Conservation (phyloP, 371 early-diverging fungal species). For the Encephalitozoon intestinalis region DNA sequence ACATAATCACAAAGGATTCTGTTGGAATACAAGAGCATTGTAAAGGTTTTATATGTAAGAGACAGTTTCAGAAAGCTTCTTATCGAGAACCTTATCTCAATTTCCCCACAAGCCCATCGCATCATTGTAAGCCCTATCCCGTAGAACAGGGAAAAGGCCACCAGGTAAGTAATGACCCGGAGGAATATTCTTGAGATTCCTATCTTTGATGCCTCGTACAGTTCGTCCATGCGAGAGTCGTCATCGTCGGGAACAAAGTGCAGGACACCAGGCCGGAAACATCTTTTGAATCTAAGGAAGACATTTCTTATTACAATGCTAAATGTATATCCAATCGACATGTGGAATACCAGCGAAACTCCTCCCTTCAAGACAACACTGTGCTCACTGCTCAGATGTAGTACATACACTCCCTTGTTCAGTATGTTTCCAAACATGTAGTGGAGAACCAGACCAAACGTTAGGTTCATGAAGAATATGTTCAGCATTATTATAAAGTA, state of each 20-base stretch:
- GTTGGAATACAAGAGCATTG: not conserved
- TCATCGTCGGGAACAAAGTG: slow-evolving; percentile 3
- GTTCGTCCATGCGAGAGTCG: slow-evolving; percentile 1
- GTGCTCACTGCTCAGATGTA: not conserved
- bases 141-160: not conserved
- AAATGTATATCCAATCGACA: not conserved
- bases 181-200: not conserved
- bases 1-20: slow-evolving; percentile 1
- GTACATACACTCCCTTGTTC: not conserved
- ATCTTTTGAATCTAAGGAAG: not conserved
- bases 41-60: not conserved
- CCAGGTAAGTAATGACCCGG: not conserved
- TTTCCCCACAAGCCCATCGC: not conserved
- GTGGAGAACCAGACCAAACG: not conserved
- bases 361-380: not conserved
- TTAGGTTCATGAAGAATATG: not conserved
- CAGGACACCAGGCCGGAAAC: not conserved
- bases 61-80: not conserved
- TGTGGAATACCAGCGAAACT: not conserved
- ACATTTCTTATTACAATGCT: not conserved
- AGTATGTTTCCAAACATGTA: not conserved
- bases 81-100: not conserved
- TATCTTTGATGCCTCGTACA: not conserved
- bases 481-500: not conserved
- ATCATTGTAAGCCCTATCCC: not conserved